Percentiles rank a stretch among this genome's conserved stretches.
Evolutionary conservation across 495 filamentous ascomycete genomes (phyloP).

Genomic region (Penicillium verhagenii): DNA sequence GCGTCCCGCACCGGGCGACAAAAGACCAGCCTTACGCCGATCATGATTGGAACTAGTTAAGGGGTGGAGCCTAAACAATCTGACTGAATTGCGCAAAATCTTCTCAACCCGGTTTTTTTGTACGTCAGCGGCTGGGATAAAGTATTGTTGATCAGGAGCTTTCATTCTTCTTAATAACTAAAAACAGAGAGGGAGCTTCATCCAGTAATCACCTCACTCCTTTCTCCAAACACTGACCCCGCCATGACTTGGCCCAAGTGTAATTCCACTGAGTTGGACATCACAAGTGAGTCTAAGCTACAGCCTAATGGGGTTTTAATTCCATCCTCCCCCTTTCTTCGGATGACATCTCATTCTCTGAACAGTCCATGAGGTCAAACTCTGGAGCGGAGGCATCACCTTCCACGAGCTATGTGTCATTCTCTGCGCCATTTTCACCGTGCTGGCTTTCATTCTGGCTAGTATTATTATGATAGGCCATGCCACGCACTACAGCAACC

Average conservation of each 20-base stretch:
- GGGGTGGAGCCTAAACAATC: not conserved
- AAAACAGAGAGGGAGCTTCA: no score
- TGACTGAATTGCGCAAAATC: not conserved
- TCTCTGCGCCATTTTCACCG: slow-evolving; percentile 50
- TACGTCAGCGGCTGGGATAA: slow-evolving; percentile 2
- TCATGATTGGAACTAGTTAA: slow-evolving; percentile 7
- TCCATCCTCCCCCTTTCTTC: slow-evolving; percentile 1
- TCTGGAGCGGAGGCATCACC: slow-evolving; percentile 21
- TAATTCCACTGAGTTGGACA: slow-evolving; percentile 34
- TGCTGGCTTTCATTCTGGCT: slow-evolving; percentile 55
- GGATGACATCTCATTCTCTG: not conserved
- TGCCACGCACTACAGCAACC: slow-evolving; percentile 66
- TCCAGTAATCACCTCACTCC: not conserved
- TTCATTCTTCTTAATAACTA: no score
- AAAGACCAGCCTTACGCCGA: not conserved
- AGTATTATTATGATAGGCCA: slow-evolving; percentile 63
- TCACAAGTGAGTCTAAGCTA: slow-evolving; percentile 27
- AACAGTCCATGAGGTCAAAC: slow-evolving; percentile 15
- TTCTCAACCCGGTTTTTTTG: not conserved
- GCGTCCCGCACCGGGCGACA: slow-evolving; percentile 2
- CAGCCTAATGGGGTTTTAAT: no score
- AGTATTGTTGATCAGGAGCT: not conserved
- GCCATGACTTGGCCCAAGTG: slow-evolving; percentile 34
- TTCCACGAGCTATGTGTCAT: slow-evolving; percentile 17
- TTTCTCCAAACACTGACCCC: no score